Percentiles rank a stretch among this genome's conserved stretches.
Evolutionary conservation across 2,329 filamentous ascomycete species (phyloP).

Genomic region (Exophiala sideris): DNA sequence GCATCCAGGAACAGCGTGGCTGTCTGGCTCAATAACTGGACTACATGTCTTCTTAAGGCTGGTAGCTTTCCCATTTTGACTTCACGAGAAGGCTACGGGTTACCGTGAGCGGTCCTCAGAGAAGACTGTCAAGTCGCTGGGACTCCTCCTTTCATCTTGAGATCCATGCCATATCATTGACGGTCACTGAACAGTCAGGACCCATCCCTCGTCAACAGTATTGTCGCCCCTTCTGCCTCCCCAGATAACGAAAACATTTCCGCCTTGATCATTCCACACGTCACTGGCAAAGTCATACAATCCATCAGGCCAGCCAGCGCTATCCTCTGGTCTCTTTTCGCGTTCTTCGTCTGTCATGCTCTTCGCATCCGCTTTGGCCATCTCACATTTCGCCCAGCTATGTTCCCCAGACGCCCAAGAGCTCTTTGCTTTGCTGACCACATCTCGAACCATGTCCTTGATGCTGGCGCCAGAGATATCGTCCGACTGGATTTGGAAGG

Average conservation of each 20-base stretch:
- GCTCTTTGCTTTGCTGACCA: neutral
- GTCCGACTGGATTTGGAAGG: constrained; percentile 17
- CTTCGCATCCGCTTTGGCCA: constrained; percentile 4
- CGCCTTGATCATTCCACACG: constrained; percentile 16
- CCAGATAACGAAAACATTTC: constrained; percentile 15
- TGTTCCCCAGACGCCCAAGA: constrained; percentile 13
- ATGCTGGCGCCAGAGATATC: constrained; percentile 5
- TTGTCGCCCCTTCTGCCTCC: constrained; percentile 9
- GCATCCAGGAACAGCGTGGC: too few species aligned
- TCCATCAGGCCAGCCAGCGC: constrained; percentile 1
- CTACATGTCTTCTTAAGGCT: too few species aligned
- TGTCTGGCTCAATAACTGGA: too few species aligned
- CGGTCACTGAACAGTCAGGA: constrained; percentile 4
- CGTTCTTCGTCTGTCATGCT: neutral
- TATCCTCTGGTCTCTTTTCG: neutral
- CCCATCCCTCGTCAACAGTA: constrained; percentile 13
- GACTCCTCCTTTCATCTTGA: too few species aligned
- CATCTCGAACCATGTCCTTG: constrained; percentile 16
- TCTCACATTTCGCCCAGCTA: constrained; percentile 19
- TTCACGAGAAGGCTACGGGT: too few species aligned
- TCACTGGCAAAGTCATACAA: constrained; percentile 15
- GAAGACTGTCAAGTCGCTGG: too few species aligned
- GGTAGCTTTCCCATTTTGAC: too few species aligned
- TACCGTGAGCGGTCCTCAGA: too few species aligned
- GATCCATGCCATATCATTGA: too few species aligned